Conservation (phyloP, 768 basidiomycete species). For the Podaxis sp. region DNA sequence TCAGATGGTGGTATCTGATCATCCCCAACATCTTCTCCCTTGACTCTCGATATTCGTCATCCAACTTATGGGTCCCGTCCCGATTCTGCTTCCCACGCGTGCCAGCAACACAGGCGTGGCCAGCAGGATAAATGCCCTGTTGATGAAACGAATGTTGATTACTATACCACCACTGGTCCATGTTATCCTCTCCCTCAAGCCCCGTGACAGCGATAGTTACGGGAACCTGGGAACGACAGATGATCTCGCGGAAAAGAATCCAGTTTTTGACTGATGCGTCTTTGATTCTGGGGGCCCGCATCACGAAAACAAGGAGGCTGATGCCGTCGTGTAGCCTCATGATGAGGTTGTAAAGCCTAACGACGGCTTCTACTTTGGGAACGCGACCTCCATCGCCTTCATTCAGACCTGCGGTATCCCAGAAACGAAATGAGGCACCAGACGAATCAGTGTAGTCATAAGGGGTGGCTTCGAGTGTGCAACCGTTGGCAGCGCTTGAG, state of each 20-base stretch:
- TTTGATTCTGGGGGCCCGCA: slow-evolving; percentile 36
- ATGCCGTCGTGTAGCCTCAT: slow-evolving; percentile 32
- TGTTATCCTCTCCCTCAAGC: slow-evolving; percentile 30
- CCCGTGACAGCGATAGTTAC: slow-evolving; percentile 36
- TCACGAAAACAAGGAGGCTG: slow-evolving; percentile 37
- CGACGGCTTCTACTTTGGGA: slow-evolving; percentile 21
- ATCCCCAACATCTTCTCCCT: slow-evolving; percentile 6
- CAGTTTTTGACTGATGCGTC: slow-evolving; percentile 35
- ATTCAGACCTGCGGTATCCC: slow-evolving; percentile 41
- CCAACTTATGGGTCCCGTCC: slow-evolving; percentile 5
- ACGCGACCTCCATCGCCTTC: slow-evolving; percentile 28
- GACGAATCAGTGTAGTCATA: slow-evolving; percentile 18
- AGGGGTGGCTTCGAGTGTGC: slow-evolving; percentile 17
- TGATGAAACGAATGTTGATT: slow-evolving; percentile 27
- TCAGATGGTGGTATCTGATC: background rate
- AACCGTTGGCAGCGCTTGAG: slow-evolving; percentile 31
- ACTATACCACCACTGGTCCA: slow-evolving; percentile 29
- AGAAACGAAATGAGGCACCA: slow-evolving; percentile 25
- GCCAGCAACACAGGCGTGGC: slow-evolving; percentile 38
- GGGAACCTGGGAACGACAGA: slow-evolving; percentile 38
- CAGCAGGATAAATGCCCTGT: slow-evolving; percentile 25
- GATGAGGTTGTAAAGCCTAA: slow-evolving; percentile 28
- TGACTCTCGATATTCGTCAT: slow-evolving; percentile 11
- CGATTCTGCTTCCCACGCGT: slow-evolving; percentile 25
- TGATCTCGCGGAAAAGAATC: slow-evolving; percentile 32